Conservation (phyloP, 495 filamentous ascomycete genomes). For the Patellaria atrata region DNA sequence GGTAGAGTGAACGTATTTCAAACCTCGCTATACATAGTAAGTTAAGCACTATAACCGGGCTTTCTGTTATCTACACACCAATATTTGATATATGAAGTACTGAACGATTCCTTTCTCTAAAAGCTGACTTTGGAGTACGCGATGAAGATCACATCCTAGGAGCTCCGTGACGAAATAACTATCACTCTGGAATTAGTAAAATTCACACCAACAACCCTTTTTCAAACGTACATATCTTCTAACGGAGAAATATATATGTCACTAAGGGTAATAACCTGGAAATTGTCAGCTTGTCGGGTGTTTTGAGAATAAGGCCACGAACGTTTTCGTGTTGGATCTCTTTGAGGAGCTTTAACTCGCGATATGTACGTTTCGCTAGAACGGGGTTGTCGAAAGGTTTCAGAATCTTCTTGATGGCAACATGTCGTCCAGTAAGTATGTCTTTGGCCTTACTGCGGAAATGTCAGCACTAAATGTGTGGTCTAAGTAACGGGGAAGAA, state of each 20-base stretch:
- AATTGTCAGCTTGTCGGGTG: neutral
- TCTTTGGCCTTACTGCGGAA: constrained; percentile 74
- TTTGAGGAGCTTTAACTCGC: constrained; percentile 90
- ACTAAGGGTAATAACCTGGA: constrained; percentile 84
- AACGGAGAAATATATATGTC: constrained; percentile 98
- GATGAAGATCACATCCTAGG: constrained; percentile 86
- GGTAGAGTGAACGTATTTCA: constrained; percentile 96
- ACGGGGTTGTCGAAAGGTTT: constrained; percentile 97
- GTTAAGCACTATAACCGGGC: neutral
- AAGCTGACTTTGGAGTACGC: constrained; percentile 80
- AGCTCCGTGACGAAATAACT: constrained; percentile 97
- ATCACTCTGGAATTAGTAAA: constrained; percentile 13
- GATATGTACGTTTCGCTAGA: constrained; percentile 86
- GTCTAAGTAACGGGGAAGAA: neutral
- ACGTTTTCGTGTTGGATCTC: constrained; percentile 94
- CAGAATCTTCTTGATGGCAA: constrained; percentile 99
- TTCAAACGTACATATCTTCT: constrained; percentile 71
- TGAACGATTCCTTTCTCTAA: constrained; percentile 98
- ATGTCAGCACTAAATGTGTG: neutral
- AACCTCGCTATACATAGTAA: constrained; percentile 76
- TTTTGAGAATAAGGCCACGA: constrained; percentile 15
- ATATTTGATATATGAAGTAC: constrained; percentile 96
- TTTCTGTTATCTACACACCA: constrained; percentile 43
- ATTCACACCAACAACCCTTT: neutral
- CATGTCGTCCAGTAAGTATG: constrained; percentile 81